Percentiles rank a stretch among this genome's conserved stretches.
phyloP scores from a whole-genome alignment of 2,329 filamentous ascomycete species.

The Fusarium acutatum region DNA sequence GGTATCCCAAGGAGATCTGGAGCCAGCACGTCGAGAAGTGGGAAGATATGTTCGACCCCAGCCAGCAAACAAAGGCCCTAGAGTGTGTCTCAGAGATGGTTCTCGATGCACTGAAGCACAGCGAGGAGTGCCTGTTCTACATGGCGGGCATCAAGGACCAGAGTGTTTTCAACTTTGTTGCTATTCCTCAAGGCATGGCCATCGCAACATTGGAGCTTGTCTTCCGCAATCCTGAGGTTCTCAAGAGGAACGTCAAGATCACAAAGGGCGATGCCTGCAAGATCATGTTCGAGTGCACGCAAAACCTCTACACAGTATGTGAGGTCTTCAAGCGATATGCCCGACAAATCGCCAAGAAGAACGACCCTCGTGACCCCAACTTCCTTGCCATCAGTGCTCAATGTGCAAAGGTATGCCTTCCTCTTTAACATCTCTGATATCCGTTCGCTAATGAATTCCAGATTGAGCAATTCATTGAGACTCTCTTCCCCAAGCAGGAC shows the following conservation, averaged over 20 bases:
- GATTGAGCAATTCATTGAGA: conserved; percentile 96
- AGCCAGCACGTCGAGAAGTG: conserved; percentile 91
- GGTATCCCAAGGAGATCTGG: conserved; percentile 98
- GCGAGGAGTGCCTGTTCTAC: conserved; percentile 96
- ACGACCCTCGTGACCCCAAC: conserved; percentile 90
- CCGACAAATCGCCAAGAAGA: conserved; percentile 89
- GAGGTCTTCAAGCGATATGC: conserved; percentile 82
- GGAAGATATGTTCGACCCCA: conserved; percentile 86
- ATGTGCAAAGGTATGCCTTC: conserved; percentile 75
- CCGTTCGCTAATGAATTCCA: conserved; percentile 47
- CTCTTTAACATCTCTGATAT: accelerated
- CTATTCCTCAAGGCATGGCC: conserved; percentile 96
- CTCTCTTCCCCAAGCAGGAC: conserved; percentile 86
- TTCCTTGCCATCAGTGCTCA: conserved; percentile 91
- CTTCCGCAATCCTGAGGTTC: conserved; percentile 90
- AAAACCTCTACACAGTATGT: conserved; percentile 84
- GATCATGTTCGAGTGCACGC: conserved; percentile 91
- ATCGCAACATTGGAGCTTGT: conserved; percentile 92
- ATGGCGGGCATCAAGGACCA: conserved; percentile 95
- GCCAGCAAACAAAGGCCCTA: conserved; percentile 79
- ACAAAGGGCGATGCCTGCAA: conserved; percentile 92
- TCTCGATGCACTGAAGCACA: conserved; percentile 84
- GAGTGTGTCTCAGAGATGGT: conserved; percentile 95
- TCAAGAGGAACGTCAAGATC: conserved; percentile 92
- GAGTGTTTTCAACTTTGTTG: conserved; percentile 98